Percentiles rank a stretch among this genome's conserved stretches.
These are phyloP conservation scores for Fomitopsis pinicola DNA, from an alignment of 1,284 basidiomycete genomes.

Conservation along the genomic window DNA sequence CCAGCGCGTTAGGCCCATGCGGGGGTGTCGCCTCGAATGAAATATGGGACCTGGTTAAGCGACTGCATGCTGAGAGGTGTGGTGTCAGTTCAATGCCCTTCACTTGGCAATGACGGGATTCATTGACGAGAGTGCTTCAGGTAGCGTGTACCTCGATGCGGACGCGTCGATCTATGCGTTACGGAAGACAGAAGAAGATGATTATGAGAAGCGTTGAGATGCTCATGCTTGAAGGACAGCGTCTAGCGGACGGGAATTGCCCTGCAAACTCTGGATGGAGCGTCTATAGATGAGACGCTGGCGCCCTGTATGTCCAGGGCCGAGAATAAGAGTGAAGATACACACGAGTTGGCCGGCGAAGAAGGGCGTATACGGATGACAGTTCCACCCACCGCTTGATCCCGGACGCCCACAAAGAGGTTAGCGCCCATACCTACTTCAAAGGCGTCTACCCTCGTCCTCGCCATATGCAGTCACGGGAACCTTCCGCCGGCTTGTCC, in stretches of 20 bases:
- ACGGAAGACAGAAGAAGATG: neutral
- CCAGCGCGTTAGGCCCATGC: neutral
- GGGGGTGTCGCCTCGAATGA: neutral
- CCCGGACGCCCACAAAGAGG: neutral
- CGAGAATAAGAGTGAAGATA: neutral
- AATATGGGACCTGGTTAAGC: neutral
- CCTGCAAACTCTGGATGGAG: neutral
- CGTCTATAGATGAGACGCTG: neutral
- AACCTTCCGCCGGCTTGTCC: neutral
- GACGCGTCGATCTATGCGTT: neutral
- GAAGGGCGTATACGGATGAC: neutral
- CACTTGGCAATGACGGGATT: neutral
- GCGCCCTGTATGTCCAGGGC: neutral
- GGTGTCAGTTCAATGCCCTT: neutral
- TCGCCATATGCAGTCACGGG: neutral
- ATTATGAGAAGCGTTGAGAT: neutral
- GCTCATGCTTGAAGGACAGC: neutral
- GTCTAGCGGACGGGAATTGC: neutral
- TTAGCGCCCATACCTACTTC: neutral
- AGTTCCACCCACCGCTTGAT: neutral
- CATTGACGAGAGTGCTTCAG: neutral
- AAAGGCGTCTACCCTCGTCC: neutral
- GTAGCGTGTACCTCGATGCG: neutral
- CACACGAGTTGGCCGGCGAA: neutral
- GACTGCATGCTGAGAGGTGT: neutral